Percentiles rank a stretch among this genome's conserved stretches.
phyloP scores from a whole-genome alignment of 306 rosid species.

The Gillenia trifoliata region DNA sequence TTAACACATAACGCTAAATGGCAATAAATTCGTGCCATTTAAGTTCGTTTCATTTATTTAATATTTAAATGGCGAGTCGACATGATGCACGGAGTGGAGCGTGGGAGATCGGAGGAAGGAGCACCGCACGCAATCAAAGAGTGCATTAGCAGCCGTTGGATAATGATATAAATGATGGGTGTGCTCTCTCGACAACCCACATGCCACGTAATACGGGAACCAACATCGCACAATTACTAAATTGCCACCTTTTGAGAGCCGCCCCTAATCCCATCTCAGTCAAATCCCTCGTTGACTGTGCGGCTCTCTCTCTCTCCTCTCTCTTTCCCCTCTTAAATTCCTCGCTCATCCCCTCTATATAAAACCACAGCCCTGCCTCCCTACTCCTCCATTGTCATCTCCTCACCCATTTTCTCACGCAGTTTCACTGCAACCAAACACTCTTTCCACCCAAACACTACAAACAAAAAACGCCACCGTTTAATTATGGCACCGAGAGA shows the following conservation, averaged over 20 bases:
- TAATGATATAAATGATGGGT: slow-evolving; percentile 21
- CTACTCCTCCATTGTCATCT: slow-evolving; percentile 5
- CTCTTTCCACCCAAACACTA: neutral
- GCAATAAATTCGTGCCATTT: no score
- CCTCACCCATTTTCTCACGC: neutral
- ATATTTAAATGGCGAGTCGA: neutral
- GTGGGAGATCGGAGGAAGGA: neutral
- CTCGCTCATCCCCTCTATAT: slow-evolving; percentile 34
- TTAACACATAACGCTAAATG: no score
- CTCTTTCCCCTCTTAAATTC: neutral
- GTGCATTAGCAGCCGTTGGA: slow-evolving; percentile 37
- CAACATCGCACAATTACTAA: slow-evolving; percentile 23
- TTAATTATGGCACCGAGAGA: slow-evolving; percentile 75
- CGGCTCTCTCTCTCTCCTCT: neutral
- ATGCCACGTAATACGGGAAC: slow-evolving; percentile 69
- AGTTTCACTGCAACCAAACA: neutral
- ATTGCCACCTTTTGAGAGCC: slow-evolving; percentile 30
- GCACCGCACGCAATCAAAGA: slow-evolving; percentile 21
- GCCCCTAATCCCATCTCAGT: slow-evolving; percentile 42
- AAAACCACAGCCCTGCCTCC: slow-evolving; percentile 4
- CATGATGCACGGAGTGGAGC: neutral
- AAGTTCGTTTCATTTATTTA: no score
- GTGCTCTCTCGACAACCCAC: slow-evolving; percentile 39
- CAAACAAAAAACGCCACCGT: neutral
- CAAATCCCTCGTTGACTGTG: slow-evolving; percentile 61